phyloP scores from a whole-genome alignment of 345 rosid species.

The Hypericum perforatum region DNA sequence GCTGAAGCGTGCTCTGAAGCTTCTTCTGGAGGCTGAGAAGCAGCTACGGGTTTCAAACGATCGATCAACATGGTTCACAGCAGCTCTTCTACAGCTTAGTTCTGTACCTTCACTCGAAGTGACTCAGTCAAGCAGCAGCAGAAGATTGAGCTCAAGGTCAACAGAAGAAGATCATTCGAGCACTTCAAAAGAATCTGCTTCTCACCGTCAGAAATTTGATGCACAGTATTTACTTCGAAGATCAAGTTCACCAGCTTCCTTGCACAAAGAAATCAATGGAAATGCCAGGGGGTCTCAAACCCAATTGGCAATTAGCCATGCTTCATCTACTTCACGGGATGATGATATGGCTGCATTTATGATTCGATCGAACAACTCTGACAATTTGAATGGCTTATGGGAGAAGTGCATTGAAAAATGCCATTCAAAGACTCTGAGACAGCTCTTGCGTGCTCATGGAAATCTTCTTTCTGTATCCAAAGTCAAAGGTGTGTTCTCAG shows the following conservation, averaged over 20 bases:
- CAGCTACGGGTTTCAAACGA: slow-evolving; percentile 79
- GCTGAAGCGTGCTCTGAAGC: slow-evolving; percentile 86
- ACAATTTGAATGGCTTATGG: slow-evolving; percentile 66
- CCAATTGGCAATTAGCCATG: slow-evolving; percentile 23
- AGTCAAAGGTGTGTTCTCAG: slow-evolving; percentile 48
- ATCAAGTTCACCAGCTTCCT: slow-evolving; percentile 49
- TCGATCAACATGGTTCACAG: slow-evolving; percentile 96
- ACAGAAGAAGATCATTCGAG: slow-evolving; percentile 78
- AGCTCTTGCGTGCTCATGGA: slow-evolving; percentile 66
- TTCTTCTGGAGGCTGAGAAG: slow-evolving; percentile 94
- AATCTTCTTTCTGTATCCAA: slow-evolving; percentile 77
- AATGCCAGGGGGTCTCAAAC: slow-evolving; percentile 32
- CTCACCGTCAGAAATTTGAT: slow-evolving; percentile 40
- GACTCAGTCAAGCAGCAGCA: slow-evolving; percentile 63
- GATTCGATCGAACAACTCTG: slow-evolving; percentile 38
- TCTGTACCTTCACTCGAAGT: slow-evolving; percentile 71
- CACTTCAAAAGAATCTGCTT: slow-evolving; percentile 47
- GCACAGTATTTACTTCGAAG: slow-evolving; percentile 32
- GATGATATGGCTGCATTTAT: slow-evolving; percentile 28
- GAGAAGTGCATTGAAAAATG: slow-evolving; percentile 71
- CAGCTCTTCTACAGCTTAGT: slow-evolving; percentile 85
- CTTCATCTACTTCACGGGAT: slow-evolving; percentile 31
- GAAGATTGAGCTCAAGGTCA: slow-evolving; percentile 76
- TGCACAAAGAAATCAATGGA: slow-evolving; percentile 35
- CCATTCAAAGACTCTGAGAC: slow-evolving; percentile 82